A percentile compares a stretch with the other conserved stretches of the same genome.
These are phyloP conservation scores for Claviceps purpurea DNA, from an alignment of 2,329 filamentous ascomycete species.

Conservation along the genomic window DNA sequence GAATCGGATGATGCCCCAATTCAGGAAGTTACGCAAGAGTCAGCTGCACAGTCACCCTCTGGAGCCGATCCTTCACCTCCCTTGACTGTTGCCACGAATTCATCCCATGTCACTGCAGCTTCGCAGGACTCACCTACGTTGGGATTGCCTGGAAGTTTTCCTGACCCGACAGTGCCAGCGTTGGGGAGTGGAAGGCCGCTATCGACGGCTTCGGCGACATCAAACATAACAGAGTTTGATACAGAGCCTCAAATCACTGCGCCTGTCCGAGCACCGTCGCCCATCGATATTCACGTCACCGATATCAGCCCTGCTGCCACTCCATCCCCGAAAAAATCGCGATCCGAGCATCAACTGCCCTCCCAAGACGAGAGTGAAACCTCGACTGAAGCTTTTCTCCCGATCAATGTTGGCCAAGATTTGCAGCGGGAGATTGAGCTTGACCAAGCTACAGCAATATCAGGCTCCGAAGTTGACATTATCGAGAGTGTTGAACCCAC, in stretches of 20 bases:
- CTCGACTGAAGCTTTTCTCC: neutral
- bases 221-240: constrained; percentile 59
- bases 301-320: constrained; percentile 18
- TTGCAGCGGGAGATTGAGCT: neutral
- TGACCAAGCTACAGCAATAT: neutral
- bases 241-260: constrained; percentile 53
- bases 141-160: constrained; percentile 52
- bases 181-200: constrained; percentile 35
- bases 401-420: neutral
- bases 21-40: neutral
- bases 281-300: constrained; percentile 13
- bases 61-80: constrained; percentile 1
- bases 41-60: neutral
- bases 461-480: neutral
- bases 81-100: neutral
- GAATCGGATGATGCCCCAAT: neutral
- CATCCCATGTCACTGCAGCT: neutral
- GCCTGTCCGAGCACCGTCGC: constrained; percentile 22
- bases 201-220: constrained; percentile 45
- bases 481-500: neutral
- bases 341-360: constrained; percentile 34
- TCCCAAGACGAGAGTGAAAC: constrained; percentile 30
- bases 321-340: constrained; percentile 18
- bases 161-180: constrained; percentile 24
- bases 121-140: constrained; percentile 49